These are phyloP conservation scores for Exophiala alcalophila DNA, from an alignment of 2,329 filamentous ascomycete genomes.

Conservation along the genomic window DNA sequence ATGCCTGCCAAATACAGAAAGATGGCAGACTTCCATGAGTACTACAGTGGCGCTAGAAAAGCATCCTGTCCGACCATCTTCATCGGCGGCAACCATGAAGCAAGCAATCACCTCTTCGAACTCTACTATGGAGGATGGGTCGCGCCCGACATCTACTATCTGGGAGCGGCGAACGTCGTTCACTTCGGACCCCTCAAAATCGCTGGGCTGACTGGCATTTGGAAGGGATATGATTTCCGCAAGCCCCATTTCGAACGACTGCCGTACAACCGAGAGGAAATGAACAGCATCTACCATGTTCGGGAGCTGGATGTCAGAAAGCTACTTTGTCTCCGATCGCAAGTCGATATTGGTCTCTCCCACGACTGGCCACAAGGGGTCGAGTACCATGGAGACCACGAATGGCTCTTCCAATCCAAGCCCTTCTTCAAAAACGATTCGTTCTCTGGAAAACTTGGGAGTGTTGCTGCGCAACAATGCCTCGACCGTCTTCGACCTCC, in stretches of 20 bases:
- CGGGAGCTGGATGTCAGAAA: slow-evolving; percentile 90
- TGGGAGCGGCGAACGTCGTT: slow-evolving; percentile 87
- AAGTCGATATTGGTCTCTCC: slow-evolving; percentile 86
- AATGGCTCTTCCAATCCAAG: slow-evolving; percentile 69
- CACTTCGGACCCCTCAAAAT: slow-evolving; percentile 81
- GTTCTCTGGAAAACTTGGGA: slow-evolving; percentile 71
- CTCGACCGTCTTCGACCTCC: slow-evolving; percentile 76
- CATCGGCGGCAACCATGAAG: slow-evolving; percentile 93
- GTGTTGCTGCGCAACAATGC: slow-evolving; percentile 71
- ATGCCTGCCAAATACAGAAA: slow-evolving; percentile 83
- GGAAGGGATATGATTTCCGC: slow-evolving; percentile 85
- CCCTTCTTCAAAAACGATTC: slow-evolving; percentile 73
- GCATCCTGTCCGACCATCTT: slow-evolving; percentile 92
- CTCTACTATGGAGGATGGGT: slow-evolving; percentile 97
- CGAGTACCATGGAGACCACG: slow-evolving; percentile 71
- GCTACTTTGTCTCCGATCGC: slow-evolving; percentile 75
- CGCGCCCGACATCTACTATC: slow-evolving; percentile 93
- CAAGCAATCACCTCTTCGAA: slow-evolving; percentile 84
- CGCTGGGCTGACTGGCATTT: slow-evolving; percentile 87
- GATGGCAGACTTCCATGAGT: slow-evolving; percentile 89
- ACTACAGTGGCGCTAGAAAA: slow-evolving; percentile 73
- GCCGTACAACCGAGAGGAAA: slow-evolving; percentile 73
- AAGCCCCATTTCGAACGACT: slow-evolving; percentile 81
- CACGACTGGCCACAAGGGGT: slow-evolving; percentile 92
- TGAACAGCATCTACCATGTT: slow-evolving; percentile 83